These are phyloP conservation scores for Alternaria arborescens DNA, from an alignment of 2,329 filamentous ascomycete genomes.

Conservation along the genomic window DNA sequence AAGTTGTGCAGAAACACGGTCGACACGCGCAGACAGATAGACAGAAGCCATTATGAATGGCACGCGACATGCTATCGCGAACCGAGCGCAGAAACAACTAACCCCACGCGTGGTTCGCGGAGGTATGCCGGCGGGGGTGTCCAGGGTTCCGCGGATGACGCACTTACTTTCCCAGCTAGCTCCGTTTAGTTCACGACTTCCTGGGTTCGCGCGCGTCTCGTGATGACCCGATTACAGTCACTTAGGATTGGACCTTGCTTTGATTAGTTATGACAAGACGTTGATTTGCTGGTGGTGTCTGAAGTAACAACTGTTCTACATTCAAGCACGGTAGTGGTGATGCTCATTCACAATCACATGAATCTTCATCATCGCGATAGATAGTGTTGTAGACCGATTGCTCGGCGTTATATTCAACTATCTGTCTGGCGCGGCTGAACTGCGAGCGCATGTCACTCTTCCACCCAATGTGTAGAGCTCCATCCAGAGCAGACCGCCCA, in stretches of 20 bases:
- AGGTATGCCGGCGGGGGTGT: constrained; percentile 15
- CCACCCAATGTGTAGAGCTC: constrained; percentile 23
- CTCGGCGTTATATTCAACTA: constrained; percentile 38
- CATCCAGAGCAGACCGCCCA: constrained; percentile 29
- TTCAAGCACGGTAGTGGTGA: background rate
- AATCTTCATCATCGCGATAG: background rate
- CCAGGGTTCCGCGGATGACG: constrained; percentile 25
- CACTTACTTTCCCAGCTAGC: constrained; percentile 11
- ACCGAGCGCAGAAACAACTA: constrained; percentile 7
- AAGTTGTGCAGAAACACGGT: constrained; percentile 17
- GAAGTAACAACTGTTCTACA: background rate
- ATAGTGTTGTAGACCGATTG: constrained; percentile 21
- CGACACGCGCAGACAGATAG: background rate
- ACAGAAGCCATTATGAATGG: background rate
- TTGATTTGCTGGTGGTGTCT: background rate
- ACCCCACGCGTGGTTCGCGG: constrained; percentile 22
- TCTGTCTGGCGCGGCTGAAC: constrained; percentile 31
- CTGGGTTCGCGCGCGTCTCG: background rate
- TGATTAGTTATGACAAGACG: background rate
- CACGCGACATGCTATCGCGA: constrained; percentile 21
- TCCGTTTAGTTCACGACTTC: constrained; percentile 1
- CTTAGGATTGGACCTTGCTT: background rate
- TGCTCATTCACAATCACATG: background rate
- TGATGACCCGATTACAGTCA: background rate
- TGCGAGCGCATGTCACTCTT: constrained; percentile 20